Percentiles rank a stretch among this genome's conserved stretches.
These are phyloP conservation scores for Zopfochytrium polystomum DNA, from an alignment of 371 early-diverging fungal species.

Conservation along the genomic window DNA sequence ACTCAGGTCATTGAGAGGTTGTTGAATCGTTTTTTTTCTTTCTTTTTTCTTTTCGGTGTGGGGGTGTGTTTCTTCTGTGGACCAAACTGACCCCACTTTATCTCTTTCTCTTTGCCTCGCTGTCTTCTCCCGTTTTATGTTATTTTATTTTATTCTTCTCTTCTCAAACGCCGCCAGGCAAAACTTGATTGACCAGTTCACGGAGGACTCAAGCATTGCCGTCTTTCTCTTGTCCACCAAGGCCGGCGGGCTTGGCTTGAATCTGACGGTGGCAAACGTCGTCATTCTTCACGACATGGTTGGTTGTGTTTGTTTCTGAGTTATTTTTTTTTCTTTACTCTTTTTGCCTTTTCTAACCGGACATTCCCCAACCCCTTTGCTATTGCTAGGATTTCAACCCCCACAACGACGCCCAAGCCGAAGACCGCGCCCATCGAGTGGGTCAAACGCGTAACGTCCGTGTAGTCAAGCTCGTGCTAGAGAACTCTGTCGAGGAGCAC, in stretches of 20 bases:
- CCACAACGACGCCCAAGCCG: slow-evolving; percentile 89
- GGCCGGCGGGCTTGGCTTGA: slow-evolving; percentile 90
- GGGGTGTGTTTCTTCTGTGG: slow-evolving; percentile 1
- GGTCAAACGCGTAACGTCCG: slow-evolving; percentile 87
- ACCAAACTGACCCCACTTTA: background rate
- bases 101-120: slow-evolving; percentile 5
- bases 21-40: too few relatives aligned
- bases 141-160: slow-evolving; percentile 12
- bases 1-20: slow-evolving; percentile 47
- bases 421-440: slow-evolving; percentile 71
- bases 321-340: background rate
- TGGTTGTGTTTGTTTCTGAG: background rate
- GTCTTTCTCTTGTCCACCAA: slow-evolving; percentile 89
- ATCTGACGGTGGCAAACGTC: slow-evolving; percentile 84
- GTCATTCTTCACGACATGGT: slow-evolving; percentile 84
- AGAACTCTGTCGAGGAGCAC: slow-evolving; percentile 73
- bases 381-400: slow-evolving; percentile 88
- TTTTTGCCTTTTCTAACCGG: background rate
- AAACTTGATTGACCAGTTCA: slow-evolving; percentile 73
- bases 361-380: too few relatives aligned
- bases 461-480: slow-evolving; percentile 70
- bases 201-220: slow-evolving; percentile 53
- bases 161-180: slow-evolving; percentile 55
- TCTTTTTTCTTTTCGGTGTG: too few relatives aligned
- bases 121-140: background rate